Conservation (phyloP, 2,329 filamentous ascomycete species). For the Plectosphaerella sp. region DNA sequence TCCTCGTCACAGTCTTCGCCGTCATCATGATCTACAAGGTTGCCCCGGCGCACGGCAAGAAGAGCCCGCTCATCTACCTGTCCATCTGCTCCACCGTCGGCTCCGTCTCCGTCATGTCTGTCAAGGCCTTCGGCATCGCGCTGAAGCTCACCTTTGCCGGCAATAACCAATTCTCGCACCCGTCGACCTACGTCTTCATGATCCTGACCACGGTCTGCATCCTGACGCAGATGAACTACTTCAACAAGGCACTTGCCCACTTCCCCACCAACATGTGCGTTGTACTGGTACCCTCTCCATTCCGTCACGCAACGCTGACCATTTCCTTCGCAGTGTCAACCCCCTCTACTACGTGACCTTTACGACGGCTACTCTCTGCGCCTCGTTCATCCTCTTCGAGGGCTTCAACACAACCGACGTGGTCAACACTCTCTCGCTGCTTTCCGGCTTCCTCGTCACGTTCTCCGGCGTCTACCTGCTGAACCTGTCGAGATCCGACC, state of each 20-base stretch:
- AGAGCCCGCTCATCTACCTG: conserved; percentile 92
- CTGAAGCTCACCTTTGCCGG: conserved; percentile 90
- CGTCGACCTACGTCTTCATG: conserved; percentile 95
- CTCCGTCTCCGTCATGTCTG: conserved; percentile 96
- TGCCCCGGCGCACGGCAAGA: conserved; percentile 84
- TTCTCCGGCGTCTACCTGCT: conserved; percentile 94
- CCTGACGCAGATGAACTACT: conserved; percentile 99
- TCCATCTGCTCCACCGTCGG: conserved; percentile 97
- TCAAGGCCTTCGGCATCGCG: conserved; percentile 97
- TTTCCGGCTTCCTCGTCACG: conserved; percentile 90
- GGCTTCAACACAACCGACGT: conserved; percentile 94
- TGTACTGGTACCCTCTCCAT: not conserved
- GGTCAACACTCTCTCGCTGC: conserved; percentile 86
- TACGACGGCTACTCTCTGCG: conserved; percentile 87
- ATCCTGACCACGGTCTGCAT: conserved; percentile 93
- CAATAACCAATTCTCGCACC: conserved; percentile 91
- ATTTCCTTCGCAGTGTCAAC: conserved; percentile 64
- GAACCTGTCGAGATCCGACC: conserved; percentile 90
- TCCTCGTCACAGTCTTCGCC: conserved; percentile 76
- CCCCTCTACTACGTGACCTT: conserved; percentile 97
- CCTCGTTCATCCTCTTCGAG: conserved; percentile 92
- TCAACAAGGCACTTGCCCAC: conserved; percentile 96
- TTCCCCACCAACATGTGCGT: conserved; percentile 96
- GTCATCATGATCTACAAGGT: conserved; percentile 95
- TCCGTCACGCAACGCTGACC: not conserved